A percentile compares a stretch with the other conserved stretches of the same genome.
Evolutionary conservation across 306 rosid genomes (phyloP).

Genomic region (Quercus alba): DNA sequence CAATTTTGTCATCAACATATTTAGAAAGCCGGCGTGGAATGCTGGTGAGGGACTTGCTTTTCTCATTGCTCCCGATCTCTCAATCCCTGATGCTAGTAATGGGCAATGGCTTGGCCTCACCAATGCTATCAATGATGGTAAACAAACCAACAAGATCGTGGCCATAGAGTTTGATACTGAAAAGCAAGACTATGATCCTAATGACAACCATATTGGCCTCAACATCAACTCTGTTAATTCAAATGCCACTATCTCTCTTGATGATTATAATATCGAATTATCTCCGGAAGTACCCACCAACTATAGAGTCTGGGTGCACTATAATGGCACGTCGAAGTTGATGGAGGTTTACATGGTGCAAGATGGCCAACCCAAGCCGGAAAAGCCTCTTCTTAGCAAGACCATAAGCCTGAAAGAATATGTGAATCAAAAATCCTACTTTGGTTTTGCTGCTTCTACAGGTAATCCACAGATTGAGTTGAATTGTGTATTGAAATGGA

Average conservation of each 20-base stretch:
- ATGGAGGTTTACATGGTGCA: slow-evolving; percentile 41
- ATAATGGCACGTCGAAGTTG: slow-evolving; percentile 32
- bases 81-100: slow-evolving; percentile 22
- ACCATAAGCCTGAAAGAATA: slow-evolving; percentile 23
- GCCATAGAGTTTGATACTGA: slow-evolving; percentile 48
- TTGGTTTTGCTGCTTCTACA: slow-evolving; percentile 49
- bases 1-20: slow-evolving; percentile 34
- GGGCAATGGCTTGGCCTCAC: slow-evolving; percentile 54
- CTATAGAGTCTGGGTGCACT: slow-evolving; percentile 35
- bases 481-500: slow-evolving; percentile 45
- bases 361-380: slow-evolving; percentile 10
- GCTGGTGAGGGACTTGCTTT: slow-evolving; percentile 47
- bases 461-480: slow-evolving; percentile 28
- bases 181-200: slow-evolving; percentile 40
- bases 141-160: slow-evolving; percentile 18
- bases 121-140: slow-evolving; percentile 31
- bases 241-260: slow-evolving; percentile 15
- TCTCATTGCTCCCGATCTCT: slow-evolving; percentile 34
- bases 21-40: slow-evolving; percentile 3
- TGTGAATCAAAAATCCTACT: slow-evolving; percentile 28
- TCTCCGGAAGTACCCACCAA: slow-evolving; percentile 8
- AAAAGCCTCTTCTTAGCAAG: slow-evolving; percentile 26
- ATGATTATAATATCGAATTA: slow-evolving; percentile 14
- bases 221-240: slow-evolving; percentile 44
- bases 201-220: slow-evolving; percentile 42